These are phyloP conservation scores for Suhomyces emberorum DNA, from an alignment of 805 yeast genomes.

Conservation along the genomic window DNA sequence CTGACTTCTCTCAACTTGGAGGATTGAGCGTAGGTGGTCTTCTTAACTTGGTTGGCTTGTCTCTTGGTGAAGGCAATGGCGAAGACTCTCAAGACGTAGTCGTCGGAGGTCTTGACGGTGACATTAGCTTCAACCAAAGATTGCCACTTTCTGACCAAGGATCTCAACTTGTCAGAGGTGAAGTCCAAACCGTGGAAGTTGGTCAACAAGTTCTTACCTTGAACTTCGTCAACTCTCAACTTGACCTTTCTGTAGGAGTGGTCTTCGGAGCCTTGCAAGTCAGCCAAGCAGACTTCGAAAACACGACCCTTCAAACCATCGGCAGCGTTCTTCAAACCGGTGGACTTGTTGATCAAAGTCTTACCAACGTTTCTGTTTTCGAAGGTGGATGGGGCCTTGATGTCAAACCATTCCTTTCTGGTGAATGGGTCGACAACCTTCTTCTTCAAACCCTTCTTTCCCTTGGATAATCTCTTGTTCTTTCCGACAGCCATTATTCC, in stretches of 20 bases:
- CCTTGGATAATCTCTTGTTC: slow-evolving; percentile 84
- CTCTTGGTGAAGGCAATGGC: slow-evolving; percentile 99
- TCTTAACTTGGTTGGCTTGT: slow-evolving; percentile 94
- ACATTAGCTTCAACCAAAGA: slow-evolving; percentile 96
- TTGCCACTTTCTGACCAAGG: slow-evolving; percentile 99
- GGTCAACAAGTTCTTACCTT: slow-evolving; percentile 97
- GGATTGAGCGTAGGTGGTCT: slow-evolving; percentile 96
- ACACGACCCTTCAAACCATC: slow-evolving; percentile 98
- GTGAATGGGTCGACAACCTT: slow-evolving; percentile 99
- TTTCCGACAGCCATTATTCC: slow-evolving; percentile 67
- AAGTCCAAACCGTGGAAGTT: slow-evolving; percentile 99
- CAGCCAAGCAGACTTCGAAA: slow-evolving; percentile 93
- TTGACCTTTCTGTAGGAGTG: slow-evolving; percentile 96
- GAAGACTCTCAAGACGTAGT: slow-evolving; percentile 93
- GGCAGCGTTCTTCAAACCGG: slow-evolving; percentile 97
- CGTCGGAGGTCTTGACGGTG: slow-evolving; percentile 97
- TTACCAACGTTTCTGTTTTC: slow-evolving; percentile 99
- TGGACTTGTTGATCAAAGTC: slow-evolving; percentile 96
- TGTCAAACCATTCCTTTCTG: slow-evolving; percentile 98
- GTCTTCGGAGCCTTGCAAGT: slow-evolving; percentile 98
- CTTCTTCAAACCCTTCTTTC: slow-evolving; percentile 98
- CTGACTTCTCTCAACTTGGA: slow-evolving; percentile 97
- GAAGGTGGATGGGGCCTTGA: slow-evolving; percentile 98
- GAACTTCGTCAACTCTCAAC: slow-evolving; percentile 98
- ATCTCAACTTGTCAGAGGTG: slow-evolving; percentile 96